A percentile compares a stretch with the other conserved stretches of the same genome.
Conservation (phyloP, 2,329 filamentous ascomycete species). For the Coniochaeta sp. region DNA sequence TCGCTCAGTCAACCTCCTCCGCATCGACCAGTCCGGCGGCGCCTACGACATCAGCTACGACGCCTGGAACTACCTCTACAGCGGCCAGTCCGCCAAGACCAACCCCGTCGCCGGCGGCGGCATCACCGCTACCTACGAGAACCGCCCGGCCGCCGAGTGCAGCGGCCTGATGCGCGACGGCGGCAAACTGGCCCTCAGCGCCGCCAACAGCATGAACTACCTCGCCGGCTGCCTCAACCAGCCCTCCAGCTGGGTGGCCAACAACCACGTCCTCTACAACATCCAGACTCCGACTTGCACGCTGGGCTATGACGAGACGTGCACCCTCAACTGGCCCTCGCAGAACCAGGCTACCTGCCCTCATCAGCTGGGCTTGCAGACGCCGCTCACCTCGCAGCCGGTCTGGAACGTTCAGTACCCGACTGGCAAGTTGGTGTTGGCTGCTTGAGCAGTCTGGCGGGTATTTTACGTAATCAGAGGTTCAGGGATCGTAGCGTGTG, state of each 20-base stretch:
- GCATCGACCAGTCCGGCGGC: constrained; percentile 47
- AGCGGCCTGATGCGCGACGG: constrained; percentile 38
- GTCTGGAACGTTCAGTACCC: constrained; percentile 44
- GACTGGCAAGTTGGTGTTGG: constrained; percentile 30
- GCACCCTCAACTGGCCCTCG: constrained; percentile 35
- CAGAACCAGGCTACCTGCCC: constrained; percentile 45
- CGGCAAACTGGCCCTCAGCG: constrained; percentile 44
- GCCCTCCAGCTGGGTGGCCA: constrained; percentile 39
- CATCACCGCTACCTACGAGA: constrained; percentile 41
- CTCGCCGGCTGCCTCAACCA: constrained; percentile 36
- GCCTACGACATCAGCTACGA: constrained; percentile 53
- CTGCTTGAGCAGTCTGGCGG: constrained; percentile 3
- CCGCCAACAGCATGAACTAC: constrained; percentile 50
- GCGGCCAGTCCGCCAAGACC: constrained; percentile 37
- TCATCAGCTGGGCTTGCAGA: constrained; percentile 24
- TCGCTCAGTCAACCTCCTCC: constrained; percentile 48
- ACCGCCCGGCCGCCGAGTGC: constrained; percentile 40
- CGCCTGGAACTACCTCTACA: constrained; percentile 51
- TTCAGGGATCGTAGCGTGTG: too few species aligned
- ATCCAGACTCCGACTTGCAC: constrained; percentile 42
- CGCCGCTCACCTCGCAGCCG: constrained; percentile 20
- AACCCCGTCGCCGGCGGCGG: constrained; percentile 40
- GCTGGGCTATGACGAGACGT: constrained; percentile 42
- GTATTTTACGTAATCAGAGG: too few species aligned
- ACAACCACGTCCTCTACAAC: constrained; percentile 46